Percentiles rank a stretch among this genome's conserved stretches.
Conservation (phyloP, 108 stramenopile species). For the Skeletonema costatum region DNA sequence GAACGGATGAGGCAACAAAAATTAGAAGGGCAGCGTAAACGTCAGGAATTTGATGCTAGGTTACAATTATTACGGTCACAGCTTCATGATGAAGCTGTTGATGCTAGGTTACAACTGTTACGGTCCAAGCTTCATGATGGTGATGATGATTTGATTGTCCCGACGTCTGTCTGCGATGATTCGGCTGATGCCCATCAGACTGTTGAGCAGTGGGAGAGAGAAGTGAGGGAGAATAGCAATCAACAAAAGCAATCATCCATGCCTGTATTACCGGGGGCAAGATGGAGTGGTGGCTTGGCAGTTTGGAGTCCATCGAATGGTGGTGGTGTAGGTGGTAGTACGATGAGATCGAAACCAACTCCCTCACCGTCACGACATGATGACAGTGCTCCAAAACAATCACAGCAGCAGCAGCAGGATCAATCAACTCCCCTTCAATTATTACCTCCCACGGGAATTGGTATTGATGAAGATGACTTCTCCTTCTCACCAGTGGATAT, state of each 20-base stretch:
- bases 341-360: background rate
- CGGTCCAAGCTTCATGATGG: background rate
- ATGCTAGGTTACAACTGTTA: background rate
- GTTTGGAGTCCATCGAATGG: constrained; percentile 17
- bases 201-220: background rate
- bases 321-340: background rate
- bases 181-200: background rate
- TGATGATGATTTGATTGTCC: background rate
- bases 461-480: constrained; percentile 34
- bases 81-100: background rate
- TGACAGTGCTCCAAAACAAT: background rate
- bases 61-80: constrained; percentile 20
- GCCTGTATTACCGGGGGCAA: constrained; percentile 24
- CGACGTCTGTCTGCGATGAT: background rate
- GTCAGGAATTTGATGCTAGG: constrained; percentile 22
- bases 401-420: background rate
- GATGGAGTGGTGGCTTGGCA: constrained; percentile 44
- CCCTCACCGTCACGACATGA: background rate
- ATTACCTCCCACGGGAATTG: constrained; percentile 7
- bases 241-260: background rate
- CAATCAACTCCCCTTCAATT: background rate
- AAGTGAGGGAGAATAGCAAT: background rate
- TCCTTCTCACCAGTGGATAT: constrained; percentile 25
- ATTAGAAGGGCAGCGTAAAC: constrained; percentile 27
- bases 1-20: constrained; percentile 25